Conservation (phyloP, 1,139 yeast species). For the Magnusiomyces sp. region DNA sequence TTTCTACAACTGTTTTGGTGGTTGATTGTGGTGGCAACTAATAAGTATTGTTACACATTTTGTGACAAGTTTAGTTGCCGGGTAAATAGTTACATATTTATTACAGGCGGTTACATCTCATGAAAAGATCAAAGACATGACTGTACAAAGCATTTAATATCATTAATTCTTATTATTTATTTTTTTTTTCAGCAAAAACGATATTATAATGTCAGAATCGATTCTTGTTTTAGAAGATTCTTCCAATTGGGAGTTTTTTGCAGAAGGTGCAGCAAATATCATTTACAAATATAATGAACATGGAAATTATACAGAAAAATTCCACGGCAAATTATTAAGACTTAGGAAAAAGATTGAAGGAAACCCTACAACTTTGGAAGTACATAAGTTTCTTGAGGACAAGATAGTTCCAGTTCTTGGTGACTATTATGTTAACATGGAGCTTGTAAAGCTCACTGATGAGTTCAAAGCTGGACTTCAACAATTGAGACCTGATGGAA, state of each 20-base stretch:
- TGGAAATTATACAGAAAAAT: conserved; percentile 6
- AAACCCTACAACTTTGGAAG: conserved; percentile 15
- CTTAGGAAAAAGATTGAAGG: conserved; percentile 20
- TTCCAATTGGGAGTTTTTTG: conserved; percentile 19
- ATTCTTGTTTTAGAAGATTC: no score
- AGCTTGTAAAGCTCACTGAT: conserved; percentile 15
- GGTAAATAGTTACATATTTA: no score
- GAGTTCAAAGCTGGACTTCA: background rate
- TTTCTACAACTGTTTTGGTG: no score
- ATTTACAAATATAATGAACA: conserved; percentile 13
- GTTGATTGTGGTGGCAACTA: no score
- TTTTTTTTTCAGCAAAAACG: no score
- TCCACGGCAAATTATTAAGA: conserved; percentile 19
- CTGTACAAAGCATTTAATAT: no score
- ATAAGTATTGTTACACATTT: no score
- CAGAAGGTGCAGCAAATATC: conserved; percentile 26
- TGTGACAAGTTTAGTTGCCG: no score
- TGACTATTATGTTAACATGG: conserved; percentile 13
- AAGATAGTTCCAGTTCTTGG: conserved; percentile 16
- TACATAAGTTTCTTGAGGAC: conserved; percentile 14
- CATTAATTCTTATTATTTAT: no score
- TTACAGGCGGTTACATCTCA: no score
- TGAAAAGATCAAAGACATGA: no score
- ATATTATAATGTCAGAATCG: no score
- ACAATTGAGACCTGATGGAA: background rate